A percentile compares a stretch with the other conserved stretches of the same genome.
These are phyloP conservation scores for Reticulascus tulasneorum DNA, from an alignment of 2,329 filamentous ascomycete species.

Conservation along the genomic window DNA sequence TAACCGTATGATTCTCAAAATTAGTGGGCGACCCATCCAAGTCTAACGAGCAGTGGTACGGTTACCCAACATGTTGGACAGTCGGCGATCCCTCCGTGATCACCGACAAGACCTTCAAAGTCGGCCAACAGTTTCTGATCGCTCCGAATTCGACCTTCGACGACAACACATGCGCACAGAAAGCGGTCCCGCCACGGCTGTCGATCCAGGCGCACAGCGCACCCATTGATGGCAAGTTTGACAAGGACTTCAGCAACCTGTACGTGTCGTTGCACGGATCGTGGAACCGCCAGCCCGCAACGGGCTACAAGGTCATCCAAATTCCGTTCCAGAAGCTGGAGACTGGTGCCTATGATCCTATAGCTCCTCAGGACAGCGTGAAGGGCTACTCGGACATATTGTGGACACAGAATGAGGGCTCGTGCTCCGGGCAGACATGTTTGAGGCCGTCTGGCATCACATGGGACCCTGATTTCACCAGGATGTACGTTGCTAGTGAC, in stretches of 20 bases:
- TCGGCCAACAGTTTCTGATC: slow-evolving; percentile 32
- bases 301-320: slow-evolving; percentile 31
- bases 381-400: slow-evolving; percentile 25
- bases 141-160: slow-evolving; percentile 27
- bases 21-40: slow-evolving; percentile 23
- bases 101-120: slow-evolving; percentile 22
- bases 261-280: slow-evolving; percentile 60
- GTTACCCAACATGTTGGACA: slow-evolving; percentile 58
- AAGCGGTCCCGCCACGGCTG: slow-evolving; percentile 37
- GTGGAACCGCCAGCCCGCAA: slow-evolving; percentile 39
- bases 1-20: too few relatives aligned
- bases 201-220: slow-evolving; percentile 56
- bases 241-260: slow-evolving; percentile 42
- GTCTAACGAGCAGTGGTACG: slow-evolving; percentile 35
- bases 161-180: slow-evolving; percentile 27
- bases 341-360: slow-evolving; percentile 23
- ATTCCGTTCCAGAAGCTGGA: slow-evolving; percentile 24
- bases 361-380: slow-evolving; percentile 21
- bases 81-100: slow-evolving; percentile 42
- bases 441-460: slow-evolving; percentile 16
- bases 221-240: slow-evolving; percentile 58
- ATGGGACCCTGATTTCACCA: slow-evolving; percentile 15
- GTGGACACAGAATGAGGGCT: slow-evolving; percentile 23
- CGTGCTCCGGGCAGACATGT: slow-evolving; percentile 19
- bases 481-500: slow-evolving; percentile 17